Base-by-base conservation (phyloP, 108 stramenopile species). In the Aureococcus anophagefferens region DNA sequence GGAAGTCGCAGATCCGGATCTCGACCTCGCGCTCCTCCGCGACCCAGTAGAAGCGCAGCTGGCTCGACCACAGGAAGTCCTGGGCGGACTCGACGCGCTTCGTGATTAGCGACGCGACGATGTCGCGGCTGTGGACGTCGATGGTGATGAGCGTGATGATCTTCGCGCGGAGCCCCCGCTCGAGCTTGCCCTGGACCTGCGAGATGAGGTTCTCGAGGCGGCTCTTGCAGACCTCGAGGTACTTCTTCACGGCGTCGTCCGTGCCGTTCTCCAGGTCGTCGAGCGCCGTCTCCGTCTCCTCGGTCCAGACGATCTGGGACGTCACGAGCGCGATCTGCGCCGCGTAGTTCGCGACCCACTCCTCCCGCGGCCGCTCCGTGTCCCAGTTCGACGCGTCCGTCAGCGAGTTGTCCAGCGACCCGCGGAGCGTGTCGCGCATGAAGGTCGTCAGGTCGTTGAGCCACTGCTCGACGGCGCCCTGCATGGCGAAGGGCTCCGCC, bases 381-480 rank as follows among this genome's bases (percentile, higher is more conserved):
- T 66, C 77, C 80, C 80, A 81, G 46, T 37, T 45, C 32, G 46
- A 31, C 18, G 77, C 76, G 44, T 78, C 72, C 32, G 21, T 70
- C 0, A 81, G 46, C 1, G 77, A 36, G 18, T 34, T 25, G 30
- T 35, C 35, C 13, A 73, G 67, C 3, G 64, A 66, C 13, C 1
- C n/a, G 0, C 66, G 35, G 18, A 83, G 32, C 5, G 77, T 77
- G 31, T 62, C 33, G 44, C 80, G 82, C 79, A 83, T 83, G 62
- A 34, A 65, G 11, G 3, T 21, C 13, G 59, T 64, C 5, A 83
- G 73, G 33, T 78, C 73, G 40, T 74, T 62, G 35, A 83, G 69
- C 83, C 83, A 83, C 30, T 21, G 30, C 69, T 83, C 83, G 32
- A 79, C 78, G 46, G 78, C 65, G 11, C 81, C 81, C 16, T 37